Base-by-base conservation (phyloP, 345 rosid genomes). In the Sisymbrium irio region DNA sequence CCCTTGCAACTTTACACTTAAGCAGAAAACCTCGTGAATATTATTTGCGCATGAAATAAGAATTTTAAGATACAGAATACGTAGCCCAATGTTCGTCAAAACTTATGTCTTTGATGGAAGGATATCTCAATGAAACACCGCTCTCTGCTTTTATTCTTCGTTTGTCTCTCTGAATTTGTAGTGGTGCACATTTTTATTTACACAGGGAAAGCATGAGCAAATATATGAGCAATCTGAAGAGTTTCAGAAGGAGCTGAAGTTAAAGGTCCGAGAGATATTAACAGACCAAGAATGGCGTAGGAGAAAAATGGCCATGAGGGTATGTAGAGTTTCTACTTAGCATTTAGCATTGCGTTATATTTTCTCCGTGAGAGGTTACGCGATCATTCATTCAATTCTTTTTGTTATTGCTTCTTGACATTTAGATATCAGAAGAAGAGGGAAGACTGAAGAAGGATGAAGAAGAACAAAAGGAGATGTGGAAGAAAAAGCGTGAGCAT, bases 251-350 rank as follows among this genome's bases (percentile, higher is more conserved):
- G 90, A 95, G 80, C 90, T 95, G 40, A 88, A 82, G 79, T 71
- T 86, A 81, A 95, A 95, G 81, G 98, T 92, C 63, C 83, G 89
- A 65, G 96, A 92, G 83, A 80, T 92, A 80, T 82, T 95, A 71
- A 95, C 97, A 25, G 91, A 90, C n/a, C 99, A 92, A 80, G 99
- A 92, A 80, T 95, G 99, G 99, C 84, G 99, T 49, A 80, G 97
- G 72, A 87, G 99, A 79, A 95, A 95, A 82, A 95, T 95, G 99
- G 90, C 85, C 78, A 92, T 90, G 94, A 86, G 99, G 86, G 99
- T 95, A 85, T 69, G 65, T 30, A 77, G 33, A 74, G 79, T 47
- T 59, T 74, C 19, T 30, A 49, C 19, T 60, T 73, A 73, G 13
- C 28, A 40, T 72, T 55, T 73, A 73, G 13, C 28, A 40, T 72